Base-by-base conservation (phyloP, 2,329 filamentous ascomycete genomes). In the Epicoccum nigrum region DNA sequence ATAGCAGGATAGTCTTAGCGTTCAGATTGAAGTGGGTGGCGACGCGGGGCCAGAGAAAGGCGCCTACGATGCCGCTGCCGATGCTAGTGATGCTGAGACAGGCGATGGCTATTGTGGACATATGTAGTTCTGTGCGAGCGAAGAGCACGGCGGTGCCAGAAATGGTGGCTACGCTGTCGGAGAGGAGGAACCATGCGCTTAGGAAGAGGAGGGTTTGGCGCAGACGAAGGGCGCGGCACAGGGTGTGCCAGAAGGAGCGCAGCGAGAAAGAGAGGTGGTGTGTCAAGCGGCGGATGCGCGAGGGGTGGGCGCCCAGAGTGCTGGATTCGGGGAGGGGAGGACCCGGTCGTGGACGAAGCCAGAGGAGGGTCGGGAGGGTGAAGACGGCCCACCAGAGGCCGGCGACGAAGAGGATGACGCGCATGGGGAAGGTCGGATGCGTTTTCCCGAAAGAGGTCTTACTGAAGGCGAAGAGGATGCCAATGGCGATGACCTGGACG, bases 141-240 rank as follows among this genome's bases (percentile, higher is more conserved):
- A 96, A 97, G 8, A 97, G 79, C 21, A 97, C 90, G 1, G 93
- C 92, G 0, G 92, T 96, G n/a, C 90, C 92, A 19, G 90, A 93
- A 1, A 95, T 92, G 0, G 93, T 97, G 2, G 93, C 93, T 54
- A 97, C 89, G 19, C 90, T 90, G 66, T 97, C 93, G 2, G 90
- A 96, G 2, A 97, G 81, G 12, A 97, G 81, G 67, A 97, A 96
- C 93, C 93, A 97, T 5, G 89, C 89, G 3, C 82, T 81, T 8
- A 97, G 81, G 68, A 92, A 93, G 4, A 91, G 75, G 38, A 87
- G 76, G n/a, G 89, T 86, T 62, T 93, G 89, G 4, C 83, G 73
- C 2, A 92, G 79, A 12, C 83, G 81, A 13, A 85, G 76, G 1
- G 92, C 92, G 30, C 89, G 81, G 61, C 84, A 82, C 2, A 92